These are phyloP conservation scores for Ceratonia siliqua DNA, from an alignment of 306 rosid species.

Conservation along the genomic window DNA sequence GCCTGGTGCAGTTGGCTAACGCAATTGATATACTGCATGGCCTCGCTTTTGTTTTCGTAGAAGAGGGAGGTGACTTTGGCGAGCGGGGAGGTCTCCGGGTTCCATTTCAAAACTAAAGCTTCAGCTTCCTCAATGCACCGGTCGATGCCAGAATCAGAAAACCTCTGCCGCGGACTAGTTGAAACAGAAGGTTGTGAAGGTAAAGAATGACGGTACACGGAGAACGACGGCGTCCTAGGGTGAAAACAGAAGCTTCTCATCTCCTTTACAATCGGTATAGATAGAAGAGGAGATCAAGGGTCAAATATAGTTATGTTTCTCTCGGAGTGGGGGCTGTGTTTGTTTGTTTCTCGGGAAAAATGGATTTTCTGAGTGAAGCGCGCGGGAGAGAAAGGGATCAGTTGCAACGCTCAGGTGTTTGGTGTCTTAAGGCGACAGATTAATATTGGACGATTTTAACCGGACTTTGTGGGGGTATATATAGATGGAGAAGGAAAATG, in stretches of 20 bases:
- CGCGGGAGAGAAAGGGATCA: neutral
- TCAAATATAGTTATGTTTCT: too few species aligned
- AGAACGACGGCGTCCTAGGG: constrained; percentile 43
- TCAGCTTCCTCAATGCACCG: constrained; percentile 45
- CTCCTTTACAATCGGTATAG: neutral
- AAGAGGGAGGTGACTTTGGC: constrained; percentile 73
- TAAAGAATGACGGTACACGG: constrained; percentile 31
- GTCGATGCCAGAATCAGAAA: constrained; percentile 34
- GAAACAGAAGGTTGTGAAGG: constrained; percentile 25
- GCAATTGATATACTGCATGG: constrained; percentile 46
- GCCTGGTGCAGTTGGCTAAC: constrained; percentile 62
- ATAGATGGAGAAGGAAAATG: too few species aligned
- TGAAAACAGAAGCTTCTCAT: constrained; percentile 51
- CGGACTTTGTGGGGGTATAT: too few species aligned
- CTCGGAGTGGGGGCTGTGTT: too few species aligned
- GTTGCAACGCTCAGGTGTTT: neutral
- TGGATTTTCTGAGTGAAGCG: neutral
- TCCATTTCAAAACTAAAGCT: constrained; percentile 59
- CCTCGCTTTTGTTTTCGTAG: constrained; percentile 56
- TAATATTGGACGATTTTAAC: too few species aligned
- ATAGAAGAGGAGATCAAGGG: too few species aligned
- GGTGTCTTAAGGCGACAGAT: too few species aligned
- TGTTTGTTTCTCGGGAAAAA: neutral
- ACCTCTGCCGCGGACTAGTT: constrained; percentile 15
- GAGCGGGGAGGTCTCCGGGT: constrained; percentile 53